Conservation (phyloP, 2,329 filamentous ascomycete species). For the Aspergillus costaricaensis region DNA sequence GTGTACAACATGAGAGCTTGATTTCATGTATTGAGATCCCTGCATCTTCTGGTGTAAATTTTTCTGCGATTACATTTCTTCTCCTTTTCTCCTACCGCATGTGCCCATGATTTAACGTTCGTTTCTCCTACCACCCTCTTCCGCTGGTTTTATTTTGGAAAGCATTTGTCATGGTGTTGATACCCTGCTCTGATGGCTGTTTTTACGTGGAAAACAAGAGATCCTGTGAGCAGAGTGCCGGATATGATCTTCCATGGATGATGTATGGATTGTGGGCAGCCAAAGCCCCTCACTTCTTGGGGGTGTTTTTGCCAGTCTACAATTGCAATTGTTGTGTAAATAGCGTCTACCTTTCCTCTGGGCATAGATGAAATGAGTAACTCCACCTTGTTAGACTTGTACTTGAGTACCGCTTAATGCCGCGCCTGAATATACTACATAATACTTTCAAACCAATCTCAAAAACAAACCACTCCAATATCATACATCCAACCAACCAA, state of each 20-base stretch:
- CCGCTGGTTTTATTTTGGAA: conserved; percentile 21
- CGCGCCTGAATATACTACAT: not conserved
- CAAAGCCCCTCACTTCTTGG: not conserved
- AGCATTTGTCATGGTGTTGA: conserved; percentile 48
- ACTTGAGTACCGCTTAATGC: not conserved
- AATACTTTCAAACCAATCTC: not conserved
- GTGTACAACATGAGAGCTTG: conserved; percentile 25
- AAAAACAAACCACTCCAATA: not conserved
- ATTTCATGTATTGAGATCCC: conserved; percentile 11
- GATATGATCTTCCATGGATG: conserved; percentile 7
- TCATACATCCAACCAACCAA: not conserved
- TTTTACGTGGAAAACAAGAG: conserved; percentile 22
- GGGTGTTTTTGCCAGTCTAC: not conserved
- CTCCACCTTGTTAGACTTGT: conserved; percentile 9
- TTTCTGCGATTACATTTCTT: conserved; percentile 24
- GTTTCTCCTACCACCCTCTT: conserved; percentile 20
- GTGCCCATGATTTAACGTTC: conserved; percentile 40
- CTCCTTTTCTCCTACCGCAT: conserved; percentile 20
- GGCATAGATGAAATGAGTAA: conserved; percentile 35
- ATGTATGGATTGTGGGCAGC: conserved; percentile 2
- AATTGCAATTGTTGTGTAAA: conserved; percentile 22
- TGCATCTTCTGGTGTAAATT: conserved; percentile 31
- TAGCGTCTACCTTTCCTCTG: conserved; percentile 30
- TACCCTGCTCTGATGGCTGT: conserved; percentile 42
- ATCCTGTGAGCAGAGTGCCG: conserved; percentile 14